Percentiles rank a stretch among this genome's conserved stretches.
Conservation (phyloP, 805 yeast genomes). For the Candida pini region DNA sequence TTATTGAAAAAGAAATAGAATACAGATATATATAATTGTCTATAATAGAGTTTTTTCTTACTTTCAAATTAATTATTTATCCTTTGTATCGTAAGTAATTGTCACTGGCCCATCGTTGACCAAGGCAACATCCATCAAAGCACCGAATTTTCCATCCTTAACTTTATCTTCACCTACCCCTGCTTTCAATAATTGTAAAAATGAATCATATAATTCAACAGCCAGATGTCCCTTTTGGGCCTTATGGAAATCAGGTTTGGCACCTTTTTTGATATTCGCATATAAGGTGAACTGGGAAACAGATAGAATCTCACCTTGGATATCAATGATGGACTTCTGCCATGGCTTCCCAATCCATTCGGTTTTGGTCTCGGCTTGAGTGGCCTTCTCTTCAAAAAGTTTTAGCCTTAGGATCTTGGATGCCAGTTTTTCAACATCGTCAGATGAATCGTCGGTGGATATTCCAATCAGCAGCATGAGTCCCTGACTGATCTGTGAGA, state of each 20-base stretch:
- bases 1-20: conserved; percentile 15
- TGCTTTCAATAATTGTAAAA: conserved; percentile 40
- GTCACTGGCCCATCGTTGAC: conserved; percentile 95
- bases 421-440: conserved; percentile 65
- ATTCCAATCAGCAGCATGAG: conserved; percentile 81
- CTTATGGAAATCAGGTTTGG: conserved; percentile 90
- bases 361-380: conserved; percentile 36
- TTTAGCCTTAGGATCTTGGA: conserved; percentile 60
- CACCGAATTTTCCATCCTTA: conserved; percentile 89
- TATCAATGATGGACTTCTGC: conserved; percentile 64
- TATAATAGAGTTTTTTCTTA: not conserved
- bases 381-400: conserved; percentile 57
- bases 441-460: conserved; percentile 66
- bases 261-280: conserved; percentile 82
- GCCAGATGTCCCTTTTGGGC: conserved; percentile 79
- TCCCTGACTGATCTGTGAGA: conserved; percentile 75
- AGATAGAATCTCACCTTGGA: conserved; percentile 68
- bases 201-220: conserved; percentile 42
- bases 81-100: conserved; percentile 68
- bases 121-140: conserved; percentile 91
- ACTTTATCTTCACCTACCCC: conserved; percentile 63
- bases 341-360: conserved; percentile 65
- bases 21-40: not conserved
- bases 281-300: conserved; percentile 91
- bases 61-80: conserved; percentile 16